Evolutionary conservation across 208 protist species (phyloP), one percentile per base, ranked within the genome.

Genomic region (Trypanosomatidae sp.): DNA sequence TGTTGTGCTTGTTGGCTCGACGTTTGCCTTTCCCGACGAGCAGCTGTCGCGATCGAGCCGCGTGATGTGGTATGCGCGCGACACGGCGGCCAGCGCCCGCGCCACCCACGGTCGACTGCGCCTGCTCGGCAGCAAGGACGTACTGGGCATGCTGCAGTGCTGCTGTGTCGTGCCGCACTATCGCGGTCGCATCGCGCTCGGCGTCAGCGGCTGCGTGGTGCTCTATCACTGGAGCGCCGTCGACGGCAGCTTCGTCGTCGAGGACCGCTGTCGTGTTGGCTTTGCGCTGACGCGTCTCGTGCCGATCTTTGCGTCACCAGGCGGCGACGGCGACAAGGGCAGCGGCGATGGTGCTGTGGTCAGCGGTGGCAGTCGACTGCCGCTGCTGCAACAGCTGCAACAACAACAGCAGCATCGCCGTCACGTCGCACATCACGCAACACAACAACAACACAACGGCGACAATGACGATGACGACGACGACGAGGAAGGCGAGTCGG

Each of bases 21-120:
- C 74, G 11, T 84, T 92, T 62, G 66, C 61, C 10, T 92, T 92
- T 61, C 69, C 75, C 1, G 71, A 86, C 25, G 76, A 86, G 48
- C 70, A 64, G 45, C 60, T 50, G 2, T 28, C 76, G 19, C 66
- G 76, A 5, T 80, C 71, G 0, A 72, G 76, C 25, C 59, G 76
- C 15, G 61, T 86, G 32, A 58, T 53, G 26, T 86, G 76, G 76
- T 77, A 56, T 19, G 16, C 39, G 4, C 45, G 46, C 10, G 47
- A 52, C 32, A 25, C 38, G 1, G 33, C 43, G 21, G 46, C 44
- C 15, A 60, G 41, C 40, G 10, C 2, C 3, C 2, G 18, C 3
- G 26, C 43, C 10, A 47, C 28, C 20, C 43, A 59, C 21, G 45
- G 41, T 15, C 25, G 48, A 37, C 41, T 80, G 19, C 39, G 58